Conservation (phyloP, 805 yeast genomes). For the Wickerhamiella alocasiicola region DNA sequence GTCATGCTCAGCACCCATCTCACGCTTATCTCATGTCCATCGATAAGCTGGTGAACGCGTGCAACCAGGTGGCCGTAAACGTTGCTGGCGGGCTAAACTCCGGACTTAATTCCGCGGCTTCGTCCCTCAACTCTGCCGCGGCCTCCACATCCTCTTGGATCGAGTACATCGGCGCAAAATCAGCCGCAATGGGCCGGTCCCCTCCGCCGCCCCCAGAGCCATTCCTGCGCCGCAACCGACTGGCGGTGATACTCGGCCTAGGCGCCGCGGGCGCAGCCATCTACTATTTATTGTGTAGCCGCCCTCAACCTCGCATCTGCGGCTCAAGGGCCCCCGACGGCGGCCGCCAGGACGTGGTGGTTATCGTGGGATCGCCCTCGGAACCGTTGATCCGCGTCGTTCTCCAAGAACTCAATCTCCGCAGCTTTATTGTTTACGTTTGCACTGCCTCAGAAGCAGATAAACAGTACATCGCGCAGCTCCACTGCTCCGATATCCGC, state of each 20-base stretch:
- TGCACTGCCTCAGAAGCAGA: slow-evolving; percentile 50
- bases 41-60: slow-evolving; percentile 2
- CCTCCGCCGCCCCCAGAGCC: slow-evolving; percentile 10
- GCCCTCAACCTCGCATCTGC: slow-evolving; percentile 39
- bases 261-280: slow-evolving; percentile 7
- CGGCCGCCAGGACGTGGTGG: slow-evolving; percentile 60
- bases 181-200: neutral
- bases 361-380: slow-evolving; percentile 63
- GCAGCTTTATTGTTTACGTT: slow-evolving; percentile 74
- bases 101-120: neutral
- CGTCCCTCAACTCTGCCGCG: neutral
- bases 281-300: neutral
- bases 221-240: neutral
- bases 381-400: slow-evolving; percentile 60
- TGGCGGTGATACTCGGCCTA: neutral
- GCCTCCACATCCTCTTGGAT: neutral
- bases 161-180: neutral
- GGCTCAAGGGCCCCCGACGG: slow-evolving; percentile 47
- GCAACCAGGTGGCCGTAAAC: neutral
- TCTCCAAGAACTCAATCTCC: slow-evolving; percentile 58
- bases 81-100: neutral
- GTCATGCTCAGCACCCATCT: no score
- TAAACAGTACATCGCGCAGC: slow-evolving; percentile 36
- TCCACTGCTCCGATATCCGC: slow-evolving; percentile 56
- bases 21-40: no score